These are phyloP conservation scores for Colletotrichum sp. DNA, from an alignment of 2,329 filamentous ascomycete species.

Conservation along the genomic window DNA sequence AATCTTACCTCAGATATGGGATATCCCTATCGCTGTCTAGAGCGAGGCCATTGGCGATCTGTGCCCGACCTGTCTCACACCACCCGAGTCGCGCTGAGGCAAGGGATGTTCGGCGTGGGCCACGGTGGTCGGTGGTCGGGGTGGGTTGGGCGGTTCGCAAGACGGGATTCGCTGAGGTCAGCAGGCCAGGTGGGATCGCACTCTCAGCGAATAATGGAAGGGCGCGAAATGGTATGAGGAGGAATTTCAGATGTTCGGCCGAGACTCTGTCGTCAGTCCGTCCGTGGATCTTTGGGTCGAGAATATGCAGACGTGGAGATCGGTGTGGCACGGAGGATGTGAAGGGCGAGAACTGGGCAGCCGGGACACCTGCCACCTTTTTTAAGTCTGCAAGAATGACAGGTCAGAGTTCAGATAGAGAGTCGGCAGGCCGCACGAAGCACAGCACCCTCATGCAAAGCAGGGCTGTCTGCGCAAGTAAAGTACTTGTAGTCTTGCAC, in stretches of 20 bases:
- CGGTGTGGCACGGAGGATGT: not conserved
- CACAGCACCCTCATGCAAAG: not conserved
- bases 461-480: not conserved
- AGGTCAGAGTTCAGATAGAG: constrained; percentile 7
- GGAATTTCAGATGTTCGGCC: not conserved
- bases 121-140: not conserved
- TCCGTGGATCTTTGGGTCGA: not conserved
- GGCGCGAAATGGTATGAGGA: not conserved
- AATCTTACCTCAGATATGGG: constrained; percentile 19
- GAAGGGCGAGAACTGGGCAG: not conserved
- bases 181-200: not conserved
- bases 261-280: not conserved
- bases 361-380: constrained; percentile 4
- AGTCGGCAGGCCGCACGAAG: not conserved
- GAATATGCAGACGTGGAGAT: not conserved
- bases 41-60: constrained; percentile 14
- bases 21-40: constrained; percentile 17
- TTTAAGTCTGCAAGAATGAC: not conserved
- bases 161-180: not conserved
- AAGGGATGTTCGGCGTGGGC: constrained; percentile 11
- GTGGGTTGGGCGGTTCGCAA: not conserved
- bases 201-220: not conserved
- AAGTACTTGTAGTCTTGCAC: not conserved
- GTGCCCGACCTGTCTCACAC: constrained; percentile 18
- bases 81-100: constrained; percentile 7